Evolutionary conservation across 1,139 yeast species (phyloP), one percentile per base, ranked within the genome.

Genomic region (Suhomyces kunorum): DNA sequence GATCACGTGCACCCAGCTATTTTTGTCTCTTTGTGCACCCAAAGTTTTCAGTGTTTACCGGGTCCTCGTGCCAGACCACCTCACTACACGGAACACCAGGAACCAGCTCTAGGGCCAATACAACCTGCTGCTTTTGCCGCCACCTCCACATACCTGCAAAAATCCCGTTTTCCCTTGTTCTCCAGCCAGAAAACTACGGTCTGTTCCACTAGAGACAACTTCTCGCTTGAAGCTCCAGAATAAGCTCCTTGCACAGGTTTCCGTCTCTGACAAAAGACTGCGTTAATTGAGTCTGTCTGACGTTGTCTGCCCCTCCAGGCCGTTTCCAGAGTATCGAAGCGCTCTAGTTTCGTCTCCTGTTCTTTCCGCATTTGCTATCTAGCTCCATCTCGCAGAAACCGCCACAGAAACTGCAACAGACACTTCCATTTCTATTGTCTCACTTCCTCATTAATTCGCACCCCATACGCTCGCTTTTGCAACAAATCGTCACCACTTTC

Each of bases 21-120:
- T 31, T 26, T 31, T 26, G 39, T 30, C 32, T 8, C 23, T 35
- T 30, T 30, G 39, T 36, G 24, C 14, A 5, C 18, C 32, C 17
- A 36, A 36, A 36, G 34, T 36, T 36, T 36, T 36, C 39, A 30
- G 31, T 36, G 39, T 36, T 36, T 36, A 35, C 34, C 16, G 38
- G 26, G 13, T 34, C 22, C 33, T 34, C 38, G 38, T 13, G 25
- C 25, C 36, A 25, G 26, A 8, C 31, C 36, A 34, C 19, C 22
- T 20, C 18, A 32, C 30, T 25, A 25, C 30, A 24, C 34, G 34
- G 34, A 32, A 32, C 23, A 32, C 8, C 22, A 32, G 28, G 28
- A 32, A 16, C n/a, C n/a, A n/a, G n/a, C 22, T 12, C 18, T 9
- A 19, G 22, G 30, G 7, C 22, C 22, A 16, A 6, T n/a, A 7